Percentiles rank a stretch among this genome's conserved stretches.
These are phyloP conservation scores for Saccharomycopsis fibuligera DNA, from an alignment of 805 yeast genomes.

Conservation along the genomic window DNA sequence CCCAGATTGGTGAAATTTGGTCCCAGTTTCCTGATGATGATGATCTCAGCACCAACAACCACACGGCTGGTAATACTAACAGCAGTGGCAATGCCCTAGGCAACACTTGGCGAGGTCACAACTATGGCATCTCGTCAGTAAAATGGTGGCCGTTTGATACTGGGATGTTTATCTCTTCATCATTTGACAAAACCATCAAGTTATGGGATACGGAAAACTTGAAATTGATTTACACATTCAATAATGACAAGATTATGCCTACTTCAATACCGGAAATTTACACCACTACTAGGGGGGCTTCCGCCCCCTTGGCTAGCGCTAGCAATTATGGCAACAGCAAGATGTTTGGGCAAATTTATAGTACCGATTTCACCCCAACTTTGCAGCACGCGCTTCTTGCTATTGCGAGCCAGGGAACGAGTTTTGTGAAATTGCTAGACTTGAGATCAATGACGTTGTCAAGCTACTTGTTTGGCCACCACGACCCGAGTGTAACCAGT, in stretches of 20 bases:
- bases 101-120: conserved; percentile 45
- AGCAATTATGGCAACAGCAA: conserved; percentile 25
- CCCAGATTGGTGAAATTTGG: not conserved
- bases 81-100: conserved; percentile 17
- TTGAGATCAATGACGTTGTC: conserved; percentile 66
- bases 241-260: conserved; percentile 24
- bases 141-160: conserved; percentile 89
- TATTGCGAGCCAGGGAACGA: conserved; percentile 61
- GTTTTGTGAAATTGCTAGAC: conserved; percentile 61
- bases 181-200: conserved; percentile 71
- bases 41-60: not conserved
- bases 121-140: conserved; percentile 65
- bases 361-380: conserved; percentile 45
- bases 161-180: conserved; percentile 78
- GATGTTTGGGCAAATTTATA: conserved; percentile 28
- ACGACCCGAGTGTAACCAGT: conserved; percentile 1
- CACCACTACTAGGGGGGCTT: not conserved
- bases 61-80: not conserved
- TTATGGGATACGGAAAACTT: conserved; percentile 75
- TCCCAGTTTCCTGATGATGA: not conserved
- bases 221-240: conserved; percentile 60
- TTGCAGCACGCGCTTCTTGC: conserved; percentile 52
- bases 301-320: too few relatives aligned
- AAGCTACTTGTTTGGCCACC: conserved; percentile 49
- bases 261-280: not conserved